Conservation (phyloP, 148 eudicot species). For the Vaccinium macrocarpon region DNA sequence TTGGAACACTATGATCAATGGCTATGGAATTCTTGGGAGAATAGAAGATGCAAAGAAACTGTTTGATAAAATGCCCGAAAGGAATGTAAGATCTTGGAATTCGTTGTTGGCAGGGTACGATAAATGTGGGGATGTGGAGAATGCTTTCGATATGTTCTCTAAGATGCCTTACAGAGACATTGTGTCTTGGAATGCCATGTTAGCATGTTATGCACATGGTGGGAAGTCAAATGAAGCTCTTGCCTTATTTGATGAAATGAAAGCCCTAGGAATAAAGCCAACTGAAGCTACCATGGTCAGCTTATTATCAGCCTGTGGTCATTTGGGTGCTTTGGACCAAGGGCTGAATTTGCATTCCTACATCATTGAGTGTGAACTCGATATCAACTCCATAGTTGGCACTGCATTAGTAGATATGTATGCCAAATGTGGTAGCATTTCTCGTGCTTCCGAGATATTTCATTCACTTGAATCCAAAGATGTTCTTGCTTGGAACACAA, state of each 20-base stretch:
- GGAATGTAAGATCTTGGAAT: conserved; percentile 34
- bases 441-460: conserved; percentile 22
- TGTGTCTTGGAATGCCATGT: conserved; percentile 40
- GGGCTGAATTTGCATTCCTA: conserved; percentile 24
- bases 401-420: conserved; percentile 39
- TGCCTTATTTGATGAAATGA: conserved; percentile 34
- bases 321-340: conserved; percentile 33
- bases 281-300: conserved; percentile 27
- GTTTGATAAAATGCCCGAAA: conserved; percentile 41
- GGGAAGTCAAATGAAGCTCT: conserved; percentile 33
- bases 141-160: conserved; percentile 23
- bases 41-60: conserved; percentile 28
- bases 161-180: conserved; percentile 30
- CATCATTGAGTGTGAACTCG: conserved; percentile 16
- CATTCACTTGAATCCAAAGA: conserved; percentile 25
- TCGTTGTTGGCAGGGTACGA: conserved; percentile 30
- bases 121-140: conserved; percentile 29
- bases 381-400: conserved; percentile 24
- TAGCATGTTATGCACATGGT: conserved; percentile 27
- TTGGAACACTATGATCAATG: conserved; percentile 32
- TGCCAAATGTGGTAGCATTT: conserved; percentile 29
- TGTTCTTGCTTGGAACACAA: conserved; percentile 32
- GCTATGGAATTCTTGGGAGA: conserved; percentile 27
- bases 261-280: conserved; percentile 17
- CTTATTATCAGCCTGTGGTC: conserved; percentile 35